Evolutionary conservation across 2,329 filamentous ascomycete genomes (phyloP).

Genomic region (Coniochaeta prunicola): DNA sequence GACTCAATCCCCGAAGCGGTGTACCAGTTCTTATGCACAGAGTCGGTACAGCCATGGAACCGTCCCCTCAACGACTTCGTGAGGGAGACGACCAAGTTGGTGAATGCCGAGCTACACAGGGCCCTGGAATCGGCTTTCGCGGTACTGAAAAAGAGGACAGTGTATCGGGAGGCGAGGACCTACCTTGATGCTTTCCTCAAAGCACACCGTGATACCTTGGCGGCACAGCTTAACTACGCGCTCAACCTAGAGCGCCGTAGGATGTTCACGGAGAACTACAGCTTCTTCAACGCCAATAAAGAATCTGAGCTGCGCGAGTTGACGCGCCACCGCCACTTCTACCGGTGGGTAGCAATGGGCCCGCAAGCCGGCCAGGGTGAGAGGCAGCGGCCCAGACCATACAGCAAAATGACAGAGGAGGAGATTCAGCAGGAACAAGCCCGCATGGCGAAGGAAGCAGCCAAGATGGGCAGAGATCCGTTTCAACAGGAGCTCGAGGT

Average conservation of each 20-base stretch:
- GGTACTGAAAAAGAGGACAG: constrained; percentile 35
- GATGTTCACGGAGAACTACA: constrained; percentile 50
- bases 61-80: constrained; percentile 43
- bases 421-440: constrained; percentile 36
- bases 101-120: constrained; percentile 36
- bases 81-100: constrained; percentile 35
- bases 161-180: constrained; percentile 40
- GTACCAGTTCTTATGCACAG: constrained; percentile 48
- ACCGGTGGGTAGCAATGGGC: constrained; percentile 35
- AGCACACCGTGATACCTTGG: constrained; percentile 26
- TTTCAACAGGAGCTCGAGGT: constrained; percentile 55
- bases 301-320: constrained; percentile 38
- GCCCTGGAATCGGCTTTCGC: constrained; percentile 42
- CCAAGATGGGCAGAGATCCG: constrained; percentile 47
- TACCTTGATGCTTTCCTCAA: constrained; percentile 37
- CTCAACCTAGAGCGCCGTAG: constrained; percentile 46
- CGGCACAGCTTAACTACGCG: constrained; percentile 31
- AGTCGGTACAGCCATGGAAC: constrained; percentile 53
- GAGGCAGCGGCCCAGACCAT: constrained; percentile 22
- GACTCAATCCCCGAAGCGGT: constrained; percentile 53
- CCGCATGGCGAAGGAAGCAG: constrained; percentile 31
- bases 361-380: constrained; percentile 12
- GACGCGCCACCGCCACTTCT: constrained; percentile 38
- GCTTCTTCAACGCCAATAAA: constrained; percentile 37
- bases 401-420: constrained; percentile 40